These are phyloP conservation scores for Sarocladiaceae sp. DNA, from an alignment of 2,329 filamentous ascomycete species.

Conservation along the genomic window DNA sequence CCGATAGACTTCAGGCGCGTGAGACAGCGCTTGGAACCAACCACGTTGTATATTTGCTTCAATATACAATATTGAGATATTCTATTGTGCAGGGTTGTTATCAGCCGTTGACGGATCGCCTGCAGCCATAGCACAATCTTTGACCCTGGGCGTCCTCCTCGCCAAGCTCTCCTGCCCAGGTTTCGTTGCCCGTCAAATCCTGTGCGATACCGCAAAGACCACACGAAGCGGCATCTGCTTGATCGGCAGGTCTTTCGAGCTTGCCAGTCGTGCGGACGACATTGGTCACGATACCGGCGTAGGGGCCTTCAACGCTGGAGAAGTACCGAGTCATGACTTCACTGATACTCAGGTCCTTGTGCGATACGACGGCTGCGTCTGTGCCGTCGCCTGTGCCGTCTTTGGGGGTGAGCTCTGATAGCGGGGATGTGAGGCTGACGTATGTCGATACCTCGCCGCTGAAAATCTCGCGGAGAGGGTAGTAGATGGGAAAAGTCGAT, in stretches of 20 bases:
- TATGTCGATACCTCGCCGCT: constrained; percentile 73
- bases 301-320: constrained; percentile 69
- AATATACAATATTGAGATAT: background rate
- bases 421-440: constrained; percentile 45
- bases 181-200: constrained; percentile 55
- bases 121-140: constrained; percentile 66
- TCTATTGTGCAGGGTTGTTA: constrained; percentile 9
- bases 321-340: constrained; percentile 89
- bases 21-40: background rate
- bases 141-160: constrained; percentile 23
- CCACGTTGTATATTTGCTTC: background rate
- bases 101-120: constrained; percentile 54
- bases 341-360: constrained; percentile 81
- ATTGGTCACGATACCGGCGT: constrained; percentile 88
- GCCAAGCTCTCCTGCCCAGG: constrained; percentile 57
- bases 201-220: constrained; percentile 64
- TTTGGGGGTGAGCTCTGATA: constrained; percentile 42
- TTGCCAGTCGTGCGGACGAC: constrained; percentile 90
- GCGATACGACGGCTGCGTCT: constrained; percentile 44
- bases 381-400: constrained; percentile 21
- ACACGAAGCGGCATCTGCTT: constrained; percentile 38
- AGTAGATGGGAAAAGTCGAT: constrained; percentile 50
- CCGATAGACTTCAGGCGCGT: constrained; percentile 1
- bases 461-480: constrained; percentile 79
- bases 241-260: constrained; percentile 45